Conservation (phyloP, 75 land plant genomes). For the Pinus tabuliformis region DNA sequence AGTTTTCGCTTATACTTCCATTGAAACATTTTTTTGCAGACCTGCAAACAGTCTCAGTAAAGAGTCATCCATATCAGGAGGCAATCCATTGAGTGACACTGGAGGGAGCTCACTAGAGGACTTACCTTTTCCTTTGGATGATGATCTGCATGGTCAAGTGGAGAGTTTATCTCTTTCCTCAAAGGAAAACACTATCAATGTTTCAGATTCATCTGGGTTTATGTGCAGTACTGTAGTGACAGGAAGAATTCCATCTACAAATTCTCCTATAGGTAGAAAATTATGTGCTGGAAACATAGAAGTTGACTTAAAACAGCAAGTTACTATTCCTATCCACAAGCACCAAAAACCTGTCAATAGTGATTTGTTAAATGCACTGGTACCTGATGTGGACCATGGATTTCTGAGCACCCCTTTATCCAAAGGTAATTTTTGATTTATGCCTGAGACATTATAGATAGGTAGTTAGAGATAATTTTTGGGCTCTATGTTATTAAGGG, state of each 20-base stretch:
- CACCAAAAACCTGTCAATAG: background rate
- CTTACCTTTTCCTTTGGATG: conserved; percentile 75
- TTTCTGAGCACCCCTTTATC: background rate
- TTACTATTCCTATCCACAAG: background rate
- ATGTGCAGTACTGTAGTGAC: background rate
- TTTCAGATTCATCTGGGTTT: conserved; percentile 9
- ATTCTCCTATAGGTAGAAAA: background rate
- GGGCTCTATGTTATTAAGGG: background rate
- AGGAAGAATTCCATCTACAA: background rate
- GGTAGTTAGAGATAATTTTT: background rate
- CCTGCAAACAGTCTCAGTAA: conserved; percentile 14
- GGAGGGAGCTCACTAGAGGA: conserved; percentile 71
- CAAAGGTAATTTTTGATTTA: conserved; percentile 3
- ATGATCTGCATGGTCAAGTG: conserved; percentile 44
- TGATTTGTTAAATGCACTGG: background rate
- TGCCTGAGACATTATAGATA: background rate
- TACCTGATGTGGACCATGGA: background rate
- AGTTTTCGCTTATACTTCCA: background rate
- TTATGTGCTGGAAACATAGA: background rate
- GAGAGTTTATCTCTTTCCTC: conserved; percentile 19
- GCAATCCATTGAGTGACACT: conserved; percentile 14
- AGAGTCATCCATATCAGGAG: conserved; percentile 24
- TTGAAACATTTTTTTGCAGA: background rate
- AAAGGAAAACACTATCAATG: conserved; percentile 15
- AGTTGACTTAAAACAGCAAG: background rate